Percentiles rank a stretch among this genome's conserved stretches.
These are phyloP conservation scores for Neoboletus magnificus DNA, from an alignment of 768 basidiomycete species.

Conservation along the genomic window DNA sequence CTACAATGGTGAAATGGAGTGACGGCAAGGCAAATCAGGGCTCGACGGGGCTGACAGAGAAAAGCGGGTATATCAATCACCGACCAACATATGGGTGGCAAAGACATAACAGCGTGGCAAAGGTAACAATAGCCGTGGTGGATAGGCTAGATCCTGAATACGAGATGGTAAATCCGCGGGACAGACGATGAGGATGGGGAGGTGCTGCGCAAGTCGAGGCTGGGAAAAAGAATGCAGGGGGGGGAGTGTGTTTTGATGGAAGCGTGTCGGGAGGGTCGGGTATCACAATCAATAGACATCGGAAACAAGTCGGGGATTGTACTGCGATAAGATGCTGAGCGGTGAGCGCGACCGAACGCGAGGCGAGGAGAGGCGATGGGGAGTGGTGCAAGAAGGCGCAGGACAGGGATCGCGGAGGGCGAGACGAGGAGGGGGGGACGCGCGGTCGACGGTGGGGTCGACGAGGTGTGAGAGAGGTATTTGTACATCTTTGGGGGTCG, in stretches of 20 bases:
- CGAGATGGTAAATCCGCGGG: background rate
- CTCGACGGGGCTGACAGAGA: background rate
- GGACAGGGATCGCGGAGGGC: background rate
- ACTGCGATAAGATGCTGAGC: slow-evolving; percentile 4
- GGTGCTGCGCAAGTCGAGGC: background rate
- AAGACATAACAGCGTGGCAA: background rate
- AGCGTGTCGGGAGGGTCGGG: slow-evolving; percentile 1
- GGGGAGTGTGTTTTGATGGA: slow-evolving; percentile 7
- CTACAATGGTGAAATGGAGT: background rate
- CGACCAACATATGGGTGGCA: background rate
- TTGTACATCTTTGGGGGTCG: slow-evolving; percentile 32
- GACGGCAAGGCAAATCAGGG: background rate
- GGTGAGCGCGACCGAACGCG: background rate
- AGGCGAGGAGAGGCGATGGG: background rate
- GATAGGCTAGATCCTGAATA: background rate
- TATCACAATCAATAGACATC: slow-evolving; percentile 1
- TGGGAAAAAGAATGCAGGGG: slow-evolving; percentile 12
- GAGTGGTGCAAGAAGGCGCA: background rate
- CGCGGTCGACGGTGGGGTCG: background rate
- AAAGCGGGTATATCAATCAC: background rate
- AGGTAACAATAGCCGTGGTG: background rate
- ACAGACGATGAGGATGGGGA: background rate
- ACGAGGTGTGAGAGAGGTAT: slow-evolving; percentile 12
- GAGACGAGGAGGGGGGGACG: background rate
- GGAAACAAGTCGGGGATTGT: slow-evolving; percentile 2